phyloP scores from a whole-genome alignment of 139 green algal species.

The Eudorina sp. region DNA sequence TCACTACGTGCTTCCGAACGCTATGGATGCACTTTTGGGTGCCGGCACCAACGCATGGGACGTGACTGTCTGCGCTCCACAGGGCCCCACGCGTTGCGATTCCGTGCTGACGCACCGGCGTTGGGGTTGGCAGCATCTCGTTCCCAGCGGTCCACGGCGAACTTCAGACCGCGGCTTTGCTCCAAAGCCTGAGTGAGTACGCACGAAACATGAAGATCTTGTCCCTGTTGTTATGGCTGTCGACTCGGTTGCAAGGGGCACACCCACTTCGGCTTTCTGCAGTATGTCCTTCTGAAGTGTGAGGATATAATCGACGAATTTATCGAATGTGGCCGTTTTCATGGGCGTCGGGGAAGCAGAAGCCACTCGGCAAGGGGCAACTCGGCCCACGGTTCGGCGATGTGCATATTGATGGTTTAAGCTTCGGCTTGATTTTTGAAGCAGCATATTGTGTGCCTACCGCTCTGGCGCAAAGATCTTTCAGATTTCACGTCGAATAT shows the following conservation, averaged over 20 bases:
- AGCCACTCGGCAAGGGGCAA: background rate
- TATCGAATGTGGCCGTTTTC: slow-evolving; percentile 6
- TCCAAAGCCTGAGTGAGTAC: slow-evolving; percentile 58
- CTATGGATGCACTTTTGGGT: too few relatives aligned
- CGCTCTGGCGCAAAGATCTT: too few relatives aligned
- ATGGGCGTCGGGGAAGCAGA: background rate
- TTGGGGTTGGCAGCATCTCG: slow-evolving; percentile 60
- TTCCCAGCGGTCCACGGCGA: slow-evolving; percentile 76
- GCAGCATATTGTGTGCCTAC: too few relatives aligned
- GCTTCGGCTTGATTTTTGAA: background rate
- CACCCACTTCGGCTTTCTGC: slow-evolving; percentile 44
- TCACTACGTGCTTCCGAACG: too few relatives aligned
- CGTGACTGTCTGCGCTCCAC: too few relatives aligned
- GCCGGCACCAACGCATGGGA: too few relatives aligned
- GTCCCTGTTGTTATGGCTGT: background rate
- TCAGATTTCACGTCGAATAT: too few relatives aligned
- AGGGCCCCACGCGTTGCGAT: too few relatives aligned
- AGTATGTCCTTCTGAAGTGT: slow-evolving; percentile 13
- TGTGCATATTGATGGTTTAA: background rate
- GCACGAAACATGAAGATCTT: too few relatives aligned
- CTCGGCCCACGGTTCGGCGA: slow-evolving; percentile 17
- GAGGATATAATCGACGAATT: slow-evolving; percentile 46
- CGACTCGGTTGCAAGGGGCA: background rate
- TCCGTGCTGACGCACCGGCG: slow-evolving; percentile 45
- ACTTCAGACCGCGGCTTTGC: slow-evolving; percentile 53